Base-by-base conservation (phyloP, 805 yeast genomes). In the Wickerhamiella spandovensis region DNA sequence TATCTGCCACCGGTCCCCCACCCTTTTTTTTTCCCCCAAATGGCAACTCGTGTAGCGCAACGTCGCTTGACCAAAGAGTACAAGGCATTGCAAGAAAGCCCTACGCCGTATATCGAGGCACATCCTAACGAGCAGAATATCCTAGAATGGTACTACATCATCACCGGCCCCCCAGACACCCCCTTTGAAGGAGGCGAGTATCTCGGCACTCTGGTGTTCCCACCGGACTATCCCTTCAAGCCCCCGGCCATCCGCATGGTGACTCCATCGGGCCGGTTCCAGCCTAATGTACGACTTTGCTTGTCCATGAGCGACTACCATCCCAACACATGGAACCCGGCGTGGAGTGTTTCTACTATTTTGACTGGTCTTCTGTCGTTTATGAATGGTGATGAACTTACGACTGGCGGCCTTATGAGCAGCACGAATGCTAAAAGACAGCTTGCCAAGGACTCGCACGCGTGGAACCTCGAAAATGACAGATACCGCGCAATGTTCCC, bases 321-420 rank as follows among this genome's bases (percentile, higher is more conserved):
- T 59, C 95, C 94, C 4, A 92, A 86, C 63, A 70, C 82, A 1
- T 87, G 95, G 95, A 87, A 87, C 64, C 95, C 95, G 2, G 86
- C 92, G 13, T 87, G 95, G 95, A 80, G 87, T 44, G 95, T 86
- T 18, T 72, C 84, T 17, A 86, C 95, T 0, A 87, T 87, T n/a
- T 71, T 87, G 57, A 84, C 80, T 9, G 95, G 95, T 0, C 66
- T 87, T 42, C 69, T 87, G 56, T 84, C 94, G 64, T 87, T 87
- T 60, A 87, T 87, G 95, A 84, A 92, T 2, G 81, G 90, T 17
- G 75, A 76, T 51, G 95, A 87, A 59, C 67, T 75, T 23, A 84
- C 95, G 2, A 81, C 95, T 0, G 95, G 95, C 1, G 78, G 86
- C 13, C 76, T 85, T 6, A 67, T 64, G 13, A 76, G 92, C 2